A percentile compares a stretch with the other conserved stretches of the same genome.
Conservation (phyloP, 2,329 filamentous ascomycete genomes). For the Elsinoe arachidis region DNA sequence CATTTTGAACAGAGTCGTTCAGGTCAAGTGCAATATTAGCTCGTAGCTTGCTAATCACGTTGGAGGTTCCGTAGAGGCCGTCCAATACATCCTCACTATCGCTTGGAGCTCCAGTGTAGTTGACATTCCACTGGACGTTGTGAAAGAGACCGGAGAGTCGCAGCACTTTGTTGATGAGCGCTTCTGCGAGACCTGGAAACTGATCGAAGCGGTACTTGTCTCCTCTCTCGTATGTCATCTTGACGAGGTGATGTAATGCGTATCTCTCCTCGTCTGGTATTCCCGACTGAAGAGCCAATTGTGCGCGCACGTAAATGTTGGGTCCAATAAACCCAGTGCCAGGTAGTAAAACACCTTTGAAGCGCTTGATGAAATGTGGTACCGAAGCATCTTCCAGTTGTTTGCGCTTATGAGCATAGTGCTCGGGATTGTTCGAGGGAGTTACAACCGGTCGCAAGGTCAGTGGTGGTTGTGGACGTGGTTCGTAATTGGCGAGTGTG, state of each 20-base stretch:
- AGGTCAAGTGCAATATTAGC: conserved; percentile 49
- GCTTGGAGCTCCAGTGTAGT: conserved; percentile 46
- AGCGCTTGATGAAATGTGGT: conserved; percentile 36
- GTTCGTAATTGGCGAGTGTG: conserved; percentile 61
- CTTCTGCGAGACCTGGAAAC: conserved; percentile 80
- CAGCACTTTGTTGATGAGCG: conserved; percentile 74
- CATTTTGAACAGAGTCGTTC: conserved; percentile 62
- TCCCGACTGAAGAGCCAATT: conserved; percentile 72
- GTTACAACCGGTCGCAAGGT: conserved; percentile 66
- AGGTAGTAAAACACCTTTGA: conserved; percentile 50
- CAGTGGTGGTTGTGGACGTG: conserved; percentile 52
- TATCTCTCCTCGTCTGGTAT: conserved; percentile 81
- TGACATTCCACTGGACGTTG: conserved; percentile 70
- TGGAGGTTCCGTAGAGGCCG: conserved; percentile 56
- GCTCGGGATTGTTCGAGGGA: conserved; percentile 61
- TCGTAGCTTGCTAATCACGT: conserved; percentile 64
- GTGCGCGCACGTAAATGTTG: conserved; percentile 84
- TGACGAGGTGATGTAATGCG: conserved; percentile 84
- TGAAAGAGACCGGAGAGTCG: conserved; percentile 73
- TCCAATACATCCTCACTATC: conserved; percentile 54
- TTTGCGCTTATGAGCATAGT: conserved; percentile 53
- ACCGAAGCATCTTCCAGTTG: conserved; percentile 33
- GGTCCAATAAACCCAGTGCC: conserved; percentile 60
- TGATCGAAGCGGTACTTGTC: conserved; percentile 95
- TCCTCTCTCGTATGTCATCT: conserved; percentile 87